Base-by-base conservation (phyloP, 495 filamentous ascomycete genomes). In the Penicillium ochrochloron region DNA sequence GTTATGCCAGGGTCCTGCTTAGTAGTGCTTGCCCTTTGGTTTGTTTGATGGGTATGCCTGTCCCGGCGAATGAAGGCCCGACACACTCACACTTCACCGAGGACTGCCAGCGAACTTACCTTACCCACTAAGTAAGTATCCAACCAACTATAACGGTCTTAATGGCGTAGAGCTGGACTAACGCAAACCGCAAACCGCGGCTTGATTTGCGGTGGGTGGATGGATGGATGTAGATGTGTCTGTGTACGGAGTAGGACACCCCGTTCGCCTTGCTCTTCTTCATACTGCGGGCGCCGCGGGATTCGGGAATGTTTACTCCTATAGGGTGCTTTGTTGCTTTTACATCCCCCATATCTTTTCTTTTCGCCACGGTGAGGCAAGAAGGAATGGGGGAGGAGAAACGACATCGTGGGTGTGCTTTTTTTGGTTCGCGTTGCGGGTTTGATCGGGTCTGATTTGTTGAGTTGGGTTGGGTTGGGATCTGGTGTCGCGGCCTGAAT, bases 1-100 rank as follows among this genome's bases (percentile, higher is more conserved):
- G n/a, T n/a, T n/a, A 27, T 44, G n/a, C 41, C 41, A 21, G 21
- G n/a, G n/a, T n/a, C 17, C 42, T 27, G 25, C 44, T 21, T 50
- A 27, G 25, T 50, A 27, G 25, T 27, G 25, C 25, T 27, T 27
- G 25, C 25, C 25, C 9, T 21, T 50, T 5, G 17, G 17, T 50
- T 25, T 9, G 5, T 21, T 4, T 25, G n/a, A 9, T 17, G 21
- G 19, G 21, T 15, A 27, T 29, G 17, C 31, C 25, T 27, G 25
- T 27, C 25, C 15, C 59, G n/a, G 25, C 59, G 59, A 61, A 61
- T 61, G 46, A 54, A 6, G 59, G 35, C 12, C 48, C 21, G 37
- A 61, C 59, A 54, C 59, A 61, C 59, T 19, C 34, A 52, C 27
- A 19, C 59, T 29, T 29, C 59, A 61, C 29, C 27, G 14, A 15